Conservation (phyloP, 2,329 filamentous ascomycete species). For the Chalara sp. region DNA sequence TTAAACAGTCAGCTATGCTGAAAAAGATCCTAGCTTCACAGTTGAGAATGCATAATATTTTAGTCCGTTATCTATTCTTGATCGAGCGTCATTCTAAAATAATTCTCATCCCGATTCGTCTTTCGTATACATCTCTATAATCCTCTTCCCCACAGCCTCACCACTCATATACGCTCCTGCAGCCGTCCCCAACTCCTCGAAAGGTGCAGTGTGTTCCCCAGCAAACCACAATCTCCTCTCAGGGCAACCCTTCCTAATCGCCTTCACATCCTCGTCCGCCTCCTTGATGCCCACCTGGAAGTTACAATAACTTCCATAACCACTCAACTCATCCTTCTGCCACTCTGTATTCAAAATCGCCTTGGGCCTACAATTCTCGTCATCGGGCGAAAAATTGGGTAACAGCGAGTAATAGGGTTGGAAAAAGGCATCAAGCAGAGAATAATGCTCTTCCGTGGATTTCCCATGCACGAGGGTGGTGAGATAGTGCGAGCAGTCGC, state of each 20-base stretch:
- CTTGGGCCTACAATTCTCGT: slow-evolving; percentile 43
- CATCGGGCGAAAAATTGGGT: slow-evolving; percentile 42
- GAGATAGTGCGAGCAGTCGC: slow-evolving; percentile 33
- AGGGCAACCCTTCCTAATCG: slow-evolving; percentile 38
- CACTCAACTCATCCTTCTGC: slow-evolving; percentile 59
- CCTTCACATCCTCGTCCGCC: slow-evolving; percentile 53
- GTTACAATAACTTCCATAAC: slow-evolving; percentile 62
- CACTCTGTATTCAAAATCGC: slow-evolving; percentile 55
- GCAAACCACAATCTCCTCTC: slow-evolving; percentile 50
- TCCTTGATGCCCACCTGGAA: slow-evolving; percentile 55
- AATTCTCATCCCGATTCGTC: no score
- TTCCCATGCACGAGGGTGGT: slow-evolving; percentile 12
- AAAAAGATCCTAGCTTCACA: no score
- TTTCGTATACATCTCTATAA: slow-evolving; percentile 46
- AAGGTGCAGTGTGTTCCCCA: slow-evolving; percentile 76
- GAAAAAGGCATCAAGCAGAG: slow-evolving; percentile 40
- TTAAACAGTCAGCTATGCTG: no score
- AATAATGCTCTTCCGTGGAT: slow-evolving; percentile 20
- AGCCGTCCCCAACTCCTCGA: slow-evolving; percentile 79
- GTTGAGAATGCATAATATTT: no score
- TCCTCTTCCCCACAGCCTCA: slow-evolving; percentile 64
- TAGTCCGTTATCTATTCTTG: no score
- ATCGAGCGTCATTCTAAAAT: no score
- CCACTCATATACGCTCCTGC: slow-evolving; percentile 84
- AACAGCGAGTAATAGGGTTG: slow-evolving; percentile 58